Evolutionary conservation across 1,139 yeast species (phyloP).

Genomic region (Taphrina sp.): DNA sequence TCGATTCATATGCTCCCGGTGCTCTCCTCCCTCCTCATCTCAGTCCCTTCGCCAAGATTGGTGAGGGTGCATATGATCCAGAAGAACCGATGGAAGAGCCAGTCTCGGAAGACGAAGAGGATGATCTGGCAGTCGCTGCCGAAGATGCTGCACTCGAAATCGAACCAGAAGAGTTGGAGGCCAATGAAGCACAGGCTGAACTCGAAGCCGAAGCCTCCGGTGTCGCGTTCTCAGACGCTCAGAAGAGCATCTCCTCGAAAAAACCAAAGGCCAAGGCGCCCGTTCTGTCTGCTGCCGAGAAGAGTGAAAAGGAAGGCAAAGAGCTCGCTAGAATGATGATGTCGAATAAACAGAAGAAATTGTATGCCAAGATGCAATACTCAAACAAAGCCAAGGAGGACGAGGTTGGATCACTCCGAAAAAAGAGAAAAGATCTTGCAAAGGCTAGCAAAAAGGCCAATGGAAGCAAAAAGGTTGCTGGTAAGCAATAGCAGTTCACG

Average conservation of each 20-base stretch:
- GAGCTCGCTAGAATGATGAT: constrained; percentile 93
- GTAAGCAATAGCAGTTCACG: constrained; percentile 1
- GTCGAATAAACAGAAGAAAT: constrained; percentile 92
- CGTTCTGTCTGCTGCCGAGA: constrained; percentile 40
- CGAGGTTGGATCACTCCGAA: constrained; percentile 70
- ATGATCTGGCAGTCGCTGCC: constrained; percentile 53
- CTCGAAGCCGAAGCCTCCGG: constrained; percentile 90
- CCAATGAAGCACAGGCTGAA: constrained; percentile 49
- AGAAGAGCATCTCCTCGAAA: constrained; percentile 38
- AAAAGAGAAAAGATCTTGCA: constrained; percentile 51
- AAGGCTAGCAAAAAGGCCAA: constrained; percentile 16
- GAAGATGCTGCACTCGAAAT: constrained; percentile 53
- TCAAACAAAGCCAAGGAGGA: constrained; percentile 82
- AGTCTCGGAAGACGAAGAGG: constrained; percentile 56
- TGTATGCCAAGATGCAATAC: constrained; percentile 93
- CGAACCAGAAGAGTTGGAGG: constrained; percentile 47
- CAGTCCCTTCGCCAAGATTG: constrained; percentile 89
- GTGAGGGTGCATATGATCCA: constrained; percentile 86
- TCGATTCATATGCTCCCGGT: constrained; percentile 84
- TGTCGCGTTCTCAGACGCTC: constrained; percentile 60
- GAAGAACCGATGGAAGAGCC: constrained; percentile 51
- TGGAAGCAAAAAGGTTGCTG: constrained; percentile 4
- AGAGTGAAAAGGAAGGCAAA: constrained; percentile 70
- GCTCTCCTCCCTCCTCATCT: constrained; percentile 94
- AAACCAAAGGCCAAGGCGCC: constrained; percentile 41